Base-by-base conservation (phyloP, 2,329 filamentous ascomycete species). In the Ramularia collo-cygni region DNA sequence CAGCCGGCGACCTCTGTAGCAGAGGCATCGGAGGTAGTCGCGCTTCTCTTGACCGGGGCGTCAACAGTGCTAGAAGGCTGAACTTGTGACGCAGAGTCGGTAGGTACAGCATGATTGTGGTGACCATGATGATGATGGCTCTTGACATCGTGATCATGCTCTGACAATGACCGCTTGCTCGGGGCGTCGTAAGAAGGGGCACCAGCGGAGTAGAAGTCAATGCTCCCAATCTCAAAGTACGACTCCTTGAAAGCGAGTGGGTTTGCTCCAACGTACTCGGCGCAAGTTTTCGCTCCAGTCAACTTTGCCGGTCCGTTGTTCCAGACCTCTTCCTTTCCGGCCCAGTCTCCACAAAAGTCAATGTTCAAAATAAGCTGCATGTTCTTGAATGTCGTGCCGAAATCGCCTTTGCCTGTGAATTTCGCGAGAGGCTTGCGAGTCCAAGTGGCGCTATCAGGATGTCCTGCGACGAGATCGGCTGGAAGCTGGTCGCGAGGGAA, bases 311-410 rank as follows among this genome's bases (percentile, higher is more conserved):
- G 71, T 44, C 79, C 71, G 21, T 61, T 56, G 35, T 57, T 55
- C 81, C 83, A 94, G 24, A 80, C 77, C 4, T 47, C 38, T 8
- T 36, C 33, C 29, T 67, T 60, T 16, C 85, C 85, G 6, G 88
- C 88, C 88, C 88, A 95, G 57, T 83, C 77, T 14, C 89, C 89
- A 63, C 89, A 95, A 61, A 94, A 86, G 4, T 83, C 84, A 1
- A 81, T 92, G 64, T 90, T 79, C 62, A 92, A 81, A 48, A 90
- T 76, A 48, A 95, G 79, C 53, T 81, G 76, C 67, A 94, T 75
- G 44, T 82, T 64, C 44, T 68, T 67, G 67, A 95, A 93, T 62
- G 81, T 74, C 1, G 64, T 50, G 44, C 79, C 69, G 48, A 94
- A 83, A 52, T 89, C 67, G 40, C 69, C 71, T 1, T 13, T 21